Percentiles rank a stretch among this genome's conserved stretches.
Evolutionary conservation across 1,139 yeast species (phyloP).

Genomic region (Sugiyamaella japonica): DNA sequence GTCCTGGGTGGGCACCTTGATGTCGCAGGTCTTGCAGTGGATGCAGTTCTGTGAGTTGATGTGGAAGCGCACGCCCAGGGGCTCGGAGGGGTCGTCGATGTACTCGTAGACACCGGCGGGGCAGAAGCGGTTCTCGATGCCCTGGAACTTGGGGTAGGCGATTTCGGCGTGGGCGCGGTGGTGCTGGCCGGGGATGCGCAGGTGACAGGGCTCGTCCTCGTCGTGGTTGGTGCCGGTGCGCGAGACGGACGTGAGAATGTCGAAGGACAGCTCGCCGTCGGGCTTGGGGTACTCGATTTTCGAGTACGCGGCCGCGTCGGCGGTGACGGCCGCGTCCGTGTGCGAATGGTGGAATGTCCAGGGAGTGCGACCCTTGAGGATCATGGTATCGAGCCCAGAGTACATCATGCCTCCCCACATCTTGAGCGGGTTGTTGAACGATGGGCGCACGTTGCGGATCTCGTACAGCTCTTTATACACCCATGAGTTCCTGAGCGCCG

Average conservation of each 20-base stretch:
- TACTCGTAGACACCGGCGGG: conserved; percentile 99
- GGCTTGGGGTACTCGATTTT: conserved; percentile 93
- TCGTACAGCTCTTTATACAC: conserved; percentile 74
- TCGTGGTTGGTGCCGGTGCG: conserved; percentile 96
- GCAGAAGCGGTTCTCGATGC: conserved; percentile 88
- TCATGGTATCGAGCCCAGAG: conserved; percentile 80
- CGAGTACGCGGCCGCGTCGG: conserved; percentile 59
- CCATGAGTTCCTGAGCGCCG: conserved; percentile 74
- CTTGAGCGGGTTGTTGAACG: conserved; percentile 74
- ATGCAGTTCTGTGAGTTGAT: conserved; percentile 96
- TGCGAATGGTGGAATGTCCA: conserved; percentile 77
- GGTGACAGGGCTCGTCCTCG: conserved; percentile 89
- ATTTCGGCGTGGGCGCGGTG: conserved; percentile 62
- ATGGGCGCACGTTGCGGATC: conserved; percentile 88
- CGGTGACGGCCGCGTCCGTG: conserved; percentile 72
- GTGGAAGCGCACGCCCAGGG: conserved; percentile 74
- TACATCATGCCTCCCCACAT: conserved; percentile 75
- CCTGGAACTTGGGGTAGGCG: conserved; percentile 74
- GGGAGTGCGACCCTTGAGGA: conserved; percentile 77
- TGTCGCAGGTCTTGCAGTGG: conserved; percentile 97
- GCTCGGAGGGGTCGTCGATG: conserved; percentile 61
- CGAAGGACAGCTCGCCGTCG: conserved; percentile 86
- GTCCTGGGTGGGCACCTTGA: conserved; percentile 92
- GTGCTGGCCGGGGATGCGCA: conserved; percentile 73
- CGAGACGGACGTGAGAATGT: conserved; percentile 85